Evolutionary conservation across 306 rosid genomes (phyloP).

Genomic region (Macrotyloma uniflorum): DNA sequence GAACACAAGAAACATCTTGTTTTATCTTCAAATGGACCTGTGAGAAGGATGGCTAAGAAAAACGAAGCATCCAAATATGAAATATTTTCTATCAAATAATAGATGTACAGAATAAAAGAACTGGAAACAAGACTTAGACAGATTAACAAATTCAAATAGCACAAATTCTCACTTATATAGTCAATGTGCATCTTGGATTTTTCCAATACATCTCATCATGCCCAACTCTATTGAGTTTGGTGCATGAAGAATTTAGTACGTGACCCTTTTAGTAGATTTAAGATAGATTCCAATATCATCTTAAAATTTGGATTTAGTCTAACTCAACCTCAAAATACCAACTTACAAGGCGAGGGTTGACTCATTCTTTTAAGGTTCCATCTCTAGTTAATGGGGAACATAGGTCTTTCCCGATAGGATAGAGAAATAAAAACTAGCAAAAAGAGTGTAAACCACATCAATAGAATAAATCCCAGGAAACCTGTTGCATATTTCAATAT

Average conservation of each 20-base stretch:
- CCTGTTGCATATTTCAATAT: conserved; percentile 29
- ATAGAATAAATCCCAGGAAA: neutral
- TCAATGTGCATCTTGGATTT: too few relatives aligned
- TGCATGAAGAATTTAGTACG: too few relatives aligned
- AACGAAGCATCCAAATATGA: conserved; percentile 1
- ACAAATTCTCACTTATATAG: neutral
- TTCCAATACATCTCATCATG: too few relatives aligned
- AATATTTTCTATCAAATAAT: conserved; percentile 17
- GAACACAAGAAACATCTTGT: conserved; percentile 14
- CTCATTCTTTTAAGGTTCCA: too few relatives aligned
- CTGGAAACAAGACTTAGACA: neutral
- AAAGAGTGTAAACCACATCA: conserved; percentile 7
- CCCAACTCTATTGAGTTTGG: too few relatives aligned
- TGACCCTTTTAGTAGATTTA: too few relatives aligned
- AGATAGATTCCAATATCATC: too few relatives aligned
- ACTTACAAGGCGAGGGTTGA: too few relatives aligned
- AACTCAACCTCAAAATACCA: too few relatives aligned
- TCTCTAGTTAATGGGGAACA: too few relatives aligned
- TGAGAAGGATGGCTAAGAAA: conserved; percentile 19
- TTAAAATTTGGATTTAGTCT: too few relatives aligned
- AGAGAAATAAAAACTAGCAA: neutral
- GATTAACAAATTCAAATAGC: conserved; percentile 15
- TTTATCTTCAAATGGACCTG: conserved; percentile 25
- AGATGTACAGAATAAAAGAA: conserved; percentile 7
- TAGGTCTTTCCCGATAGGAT: too few relatives aligned